Percentiles rank a stretch among this genome's conserved stretches.
Conservation (phyloP, 306 rosid species). For the Castanea crenata region DNA sequence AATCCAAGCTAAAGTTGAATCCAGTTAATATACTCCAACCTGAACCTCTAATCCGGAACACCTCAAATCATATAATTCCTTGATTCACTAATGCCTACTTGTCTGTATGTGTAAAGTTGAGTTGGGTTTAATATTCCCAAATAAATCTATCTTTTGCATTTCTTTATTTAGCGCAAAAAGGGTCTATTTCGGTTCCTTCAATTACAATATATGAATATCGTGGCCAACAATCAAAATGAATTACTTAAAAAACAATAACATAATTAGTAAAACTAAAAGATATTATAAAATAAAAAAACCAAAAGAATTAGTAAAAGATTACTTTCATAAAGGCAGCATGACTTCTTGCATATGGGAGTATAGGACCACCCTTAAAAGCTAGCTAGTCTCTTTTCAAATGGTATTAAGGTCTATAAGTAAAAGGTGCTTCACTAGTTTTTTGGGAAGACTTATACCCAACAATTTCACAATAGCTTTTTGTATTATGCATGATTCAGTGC, state of each 20-base stretch:
- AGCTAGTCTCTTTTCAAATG: background rate
- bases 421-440: background rate
- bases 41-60: background rate
- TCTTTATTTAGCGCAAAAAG: background rate
- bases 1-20: background rate
- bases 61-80: background rate
- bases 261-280: no score
- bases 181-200: background rate
- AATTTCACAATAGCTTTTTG: background rate
- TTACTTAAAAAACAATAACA: background rate
- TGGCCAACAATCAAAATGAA: conserved; percentile 18
- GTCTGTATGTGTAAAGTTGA: no score
- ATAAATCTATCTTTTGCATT: background rate
- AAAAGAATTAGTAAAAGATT: no score
- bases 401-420: no score
- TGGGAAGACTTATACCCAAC: background rate
- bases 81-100: no score
- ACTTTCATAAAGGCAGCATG: background rate
- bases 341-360: background rate
- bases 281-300: no score
- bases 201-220: background rate
- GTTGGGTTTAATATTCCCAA: background rate
- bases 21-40: background rate
- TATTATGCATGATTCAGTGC: background rate
- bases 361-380: background rate